Evolutionary conservation across 306 rosid genomes (phyloP), one percentile per base, ranked within the genome.

Genomic region (Cucurbita argyrosperma): DNA sequence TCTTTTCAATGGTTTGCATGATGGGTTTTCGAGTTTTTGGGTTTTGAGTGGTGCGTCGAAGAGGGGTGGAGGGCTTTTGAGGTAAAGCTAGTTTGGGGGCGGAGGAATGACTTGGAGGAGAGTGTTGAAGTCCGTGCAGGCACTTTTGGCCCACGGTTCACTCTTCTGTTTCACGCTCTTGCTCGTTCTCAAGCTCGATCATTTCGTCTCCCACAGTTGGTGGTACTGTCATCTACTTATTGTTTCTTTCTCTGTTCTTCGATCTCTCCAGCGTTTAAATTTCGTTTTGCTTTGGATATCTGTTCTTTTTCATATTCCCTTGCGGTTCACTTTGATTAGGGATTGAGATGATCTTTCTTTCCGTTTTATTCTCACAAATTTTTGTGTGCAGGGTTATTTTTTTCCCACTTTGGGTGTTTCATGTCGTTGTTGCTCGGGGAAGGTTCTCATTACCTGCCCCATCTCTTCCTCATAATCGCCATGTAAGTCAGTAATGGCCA

Each of bases 361-460:
- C 50, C 73, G 39, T 83, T 39, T 79, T 16, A 52, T 64, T 64
- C 18, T 19, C 14, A 14, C 16, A 45, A 18, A 6, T 74, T 79
- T 76, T 73, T 60, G 77, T 53, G 53, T 76, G 79, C 86, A 95
- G 99, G 99, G 40, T 81, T 71, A 71, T 91, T 72, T 95, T 95
- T 86, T 82, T 79, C 38, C 99, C 97, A 10, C 89, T 95, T 74
- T 95, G 99, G 99, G 79, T 84, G 79, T 95, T 95, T 83, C 99
- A 95, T 81, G 93, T 85, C 14, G 81, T 88, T 79, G 97, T 88
- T 79, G 89, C 99, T 75, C 92, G 99, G 62, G 99, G 97, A 87
- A 87, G 99, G 80, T 95, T 95, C 85, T 95, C 99, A 76, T 77
- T 95, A 78, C 99, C 97, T 51, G 99, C 99, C 0, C 99, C 99